A percentile compares a stretch with the other conserved stretches of the same genome.
These are phyloP conservation scores for Puya raimondii DNA, from an alignment of 176 grass and related monocot genomes.

Conservation along the genomic window DNA sequence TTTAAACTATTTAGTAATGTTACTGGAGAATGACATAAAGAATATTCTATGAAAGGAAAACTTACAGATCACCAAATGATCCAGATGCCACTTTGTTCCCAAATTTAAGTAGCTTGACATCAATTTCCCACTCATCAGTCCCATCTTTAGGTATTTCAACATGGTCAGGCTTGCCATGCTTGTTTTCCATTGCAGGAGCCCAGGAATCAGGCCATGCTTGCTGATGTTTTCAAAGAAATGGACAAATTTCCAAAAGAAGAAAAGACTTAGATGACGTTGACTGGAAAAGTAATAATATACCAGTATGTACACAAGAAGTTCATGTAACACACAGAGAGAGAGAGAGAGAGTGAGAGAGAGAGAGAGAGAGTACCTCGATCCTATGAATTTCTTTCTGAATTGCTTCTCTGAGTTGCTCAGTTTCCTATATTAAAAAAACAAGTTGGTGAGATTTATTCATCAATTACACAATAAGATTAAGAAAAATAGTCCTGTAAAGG, in stretches of 20 bases:
- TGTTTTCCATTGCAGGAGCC: slow-evolving; percentile 61
- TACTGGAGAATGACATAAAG: not conserved
- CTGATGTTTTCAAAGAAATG: slow-evolving; percentile 41
- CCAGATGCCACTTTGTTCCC: slow-evolving; percentile 95
- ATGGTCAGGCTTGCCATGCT: slow-evolving; percentile 45
- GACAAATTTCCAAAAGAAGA: not conserved
- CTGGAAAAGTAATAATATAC: not conserved
- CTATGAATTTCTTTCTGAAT: slow-evolving; percentile 65
- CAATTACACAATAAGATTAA: not conserved
- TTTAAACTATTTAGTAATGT: not conserved
- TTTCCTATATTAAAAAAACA: slow-evolving; percentile 47
- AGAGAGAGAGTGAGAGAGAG: not conserved
- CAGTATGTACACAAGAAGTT: not conserved
- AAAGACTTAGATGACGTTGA: not conserved
- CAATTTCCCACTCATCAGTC: slow-evolving; percentile 94
- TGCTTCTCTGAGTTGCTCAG: slow-evolving; percentile 55
- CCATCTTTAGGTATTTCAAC: slow-evolving; percentile 84
- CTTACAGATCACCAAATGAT: slow-evolving; percentile 93
- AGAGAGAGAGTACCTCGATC: slow-evolving; percentile 44
- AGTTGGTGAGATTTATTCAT: not conserved
- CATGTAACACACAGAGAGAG: not conserved
- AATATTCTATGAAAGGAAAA: slow-evolving; percentile 23
- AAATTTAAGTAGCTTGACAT: slow-evolving; percentile 60
- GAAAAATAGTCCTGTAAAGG: not conserved
- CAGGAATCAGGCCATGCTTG: slow-evolving; percentile 52